Conservation (phyloP, 176 grass and related monocot species). For the Pontederia crassipes region DNA sequence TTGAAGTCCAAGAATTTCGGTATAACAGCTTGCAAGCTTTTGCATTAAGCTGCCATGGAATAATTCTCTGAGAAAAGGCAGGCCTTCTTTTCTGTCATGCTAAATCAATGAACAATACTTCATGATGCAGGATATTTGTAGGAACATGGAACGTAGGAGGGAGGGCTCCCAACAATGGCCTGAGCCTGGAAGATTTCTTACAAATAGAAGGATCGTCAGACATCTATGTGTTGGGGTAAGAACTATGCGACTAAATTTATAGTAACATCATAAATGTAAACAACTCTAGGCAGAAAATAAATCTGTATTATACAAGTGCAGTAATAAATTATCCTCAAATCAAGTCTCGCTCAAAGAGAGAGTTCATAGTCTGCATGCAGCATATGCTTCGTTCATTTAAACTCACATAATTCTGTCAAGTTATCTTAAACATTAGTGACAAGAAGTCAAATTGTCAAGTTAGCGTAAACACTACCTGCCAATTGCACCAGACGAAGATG, state of each 20-base stretch:
- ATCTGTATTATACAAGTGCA: too few relatives aligned
- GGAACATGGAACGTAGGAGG: conserved; percentile 96
- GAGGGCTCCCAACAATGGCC: conserved; percentile 55
- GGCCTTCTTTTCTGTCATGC: background rate
- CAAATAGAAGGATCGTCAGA: conserved; percentile 70
- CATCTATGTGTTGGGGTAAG: conserved; percentile 92
- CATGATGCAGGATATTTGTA: conserved; percentile 60
- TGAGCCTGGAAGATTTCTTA: conserved; percentile 82
- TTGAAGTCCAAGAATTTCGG: conserved; percentile 23
- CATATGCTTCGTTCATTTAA: too few relatives aligned
- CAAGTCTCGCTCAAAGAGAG: too few relatives aligned
- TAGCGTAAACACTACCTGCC: too few relatives aligned
- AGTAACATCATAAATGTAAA: too few relatives aligned
- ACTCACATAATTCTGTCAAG: too few relatives aligned
- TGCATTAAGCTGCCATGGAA: background rate
- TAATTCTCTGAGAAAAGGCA: background rate
- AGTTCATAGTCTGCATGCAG: too few relatives aligned
- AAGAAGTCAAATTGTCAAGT: too few relatives aligned
- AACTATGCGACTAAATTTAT: background rate
- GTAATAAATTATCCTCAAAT: too few relatives aligned
- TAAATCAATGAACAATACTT: background rate
- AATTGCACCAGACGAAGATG: too few relatives aligned
- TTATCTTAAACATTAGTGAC: too few relatives aligned
- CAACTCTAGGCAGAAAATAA: too few relatives aligned
- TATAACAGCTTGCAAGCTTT: conserved; percentile 1